Base-by-base conservation (phyloP, 2,329 filamentous ascomycete genomes). In the Zasmidium citrigriseum region DNA sequence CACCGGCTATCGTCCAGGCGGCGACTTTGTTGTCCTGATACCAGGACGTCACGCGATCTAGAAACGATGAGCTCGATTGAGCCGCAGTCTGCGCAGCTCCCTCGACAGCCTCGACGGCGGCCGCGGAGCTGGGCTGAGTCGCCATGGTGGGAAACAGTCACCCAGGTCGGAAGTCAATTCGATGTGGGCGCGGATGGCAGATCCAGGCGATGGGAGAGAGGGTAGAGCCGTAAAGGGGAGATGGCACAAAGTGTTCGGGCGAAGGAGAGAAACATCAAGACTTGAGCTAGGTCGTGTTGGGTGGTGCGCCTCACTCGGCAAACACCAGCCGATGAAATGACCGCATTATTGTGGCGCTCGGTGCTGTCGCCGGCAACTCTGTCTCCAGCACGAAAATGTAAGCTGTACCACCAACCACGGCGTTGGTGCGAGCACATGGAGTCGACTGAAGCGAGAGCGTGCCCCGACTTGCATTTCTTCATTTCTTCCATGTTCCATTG, bases 1-100 rank as follows among this genome's bases (percentile, higher is more conserved):
- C 90, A 71, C 95, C 95, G 56, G 93, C 95, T 77, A 98, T 91
- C 67, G 95, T 97, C 78, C 97, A 99, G 63, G 96, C 93, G 55
- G 93, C 84, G 49, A 91, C 89, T 81, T 97, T 98, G 80, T 99
- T 93, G 75, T 98, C 93, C 2, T 92, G 90, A 14, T 90, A 92
- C 93, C 95, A 99, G 72, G 82, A 88, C 66, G 92, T 89, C 77
- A 97, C 81, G 70, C 93, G 89, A 76, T 96, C 91, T 92, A 92
- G 96, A 56, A 95, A 79, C 48, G 90, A 89, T 59, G 88, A 85
- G 61, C 88, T 83, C 58, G 77, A 76, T 47, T 77, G 68, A 47
- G 77, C 72, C 38, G 82, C 59, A 10, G 57, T 49, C 24, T 60
- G 54, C 23, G 64, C 61, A 38, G 56, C 60, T 21, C 64, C 55